phyloP scores from a whole-genome alignment of 768 basidiomycete species.

The Xerocomellus dryophilus region DNA sequence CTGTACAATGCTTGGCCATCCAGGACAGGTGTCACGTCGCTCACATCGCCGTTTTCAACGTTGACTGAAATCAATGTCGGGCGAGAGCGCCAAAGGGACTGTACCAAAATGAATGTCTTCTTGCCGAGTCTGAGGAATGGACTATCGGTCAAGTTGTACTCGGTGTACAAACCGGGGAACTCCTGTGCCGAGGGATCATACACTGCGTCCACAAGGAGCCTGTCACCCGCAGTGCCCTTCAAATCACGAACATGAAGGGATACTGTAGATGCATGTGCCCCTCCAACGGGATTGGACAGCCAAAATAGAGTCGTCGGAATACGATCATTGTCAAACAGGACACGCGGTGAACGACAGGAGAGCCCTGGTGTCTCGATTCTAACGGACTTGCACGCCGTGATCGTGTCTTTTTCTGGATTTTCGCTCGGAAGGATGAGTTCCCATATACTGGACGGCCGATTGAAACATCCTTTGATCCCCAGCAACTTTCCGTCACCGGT shows the following conservation, averaged over 20 bases:
- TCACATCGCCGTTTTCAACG: constrained; percentile 38
- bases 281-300: constrained; percentile 53
- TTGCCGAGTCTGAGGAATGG: constrained; percentile 37
- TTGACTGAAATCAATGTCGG: constrained; percentile 49
- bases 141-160: constrained; percentile 41
- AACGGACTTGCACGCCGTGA: constrained; percentile 19
- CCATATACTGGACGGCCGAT: constrained; percentile 59
- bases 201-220: constrained; percentile 42
- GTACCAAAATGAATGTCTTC: constrained; percentile 30
- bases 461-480: constrained; percentile 58
- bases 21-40: constrained; percentile 27
- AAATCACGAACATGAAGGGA: constrained; percentile 47
- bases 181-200: constrained; percentile 35
- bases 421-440: constrained; percentile 35
- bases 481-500: constrained; percentile 55
- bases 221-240: constrained; percentile 1
- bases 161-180: constrained; percentile 66
- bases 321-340: constrained; percentile 30
- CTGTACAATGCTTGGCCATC: constrained; percentile 35
- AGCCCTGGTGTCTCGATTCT: constrained; percentile 40
- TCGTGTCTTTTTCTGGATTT: constrained; percentile 2
- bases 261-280: constrained; percentile 57
- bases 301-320: constrained; percentile 41
- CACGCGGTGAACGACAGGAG: constrained; percentile 60
- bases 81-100: constrained; percentile 55